phyloP scores from a whole-genome alignment of 495 filamentous ascomycete genomes.

The Chaetomium fimeti region DNA sequence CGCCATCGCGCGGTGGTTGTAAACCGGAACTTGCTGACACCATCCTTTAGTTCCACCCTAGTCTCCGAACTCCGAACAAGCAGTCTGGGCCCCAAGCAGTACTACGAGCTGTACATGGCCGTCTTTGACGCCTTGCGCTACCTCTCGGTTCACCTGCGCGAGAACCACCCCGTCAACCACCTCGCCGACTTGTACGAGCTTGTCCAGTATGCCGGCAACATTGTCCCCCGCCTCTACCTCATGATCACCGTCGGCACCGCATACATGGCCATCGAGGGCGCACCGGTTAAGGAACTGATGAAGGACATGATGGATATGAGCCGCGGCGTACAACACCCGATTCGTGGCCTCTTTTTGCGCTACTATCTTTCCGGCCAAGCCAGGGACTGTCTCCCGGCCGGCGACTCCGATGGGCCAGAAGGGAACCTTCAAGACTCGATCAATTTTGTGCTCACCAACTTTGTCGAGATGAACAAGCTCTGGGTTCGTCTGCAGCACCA shows the following conservation, averaged over 20 bases:
- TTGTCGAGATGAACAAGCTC: conserved; percentile 99
- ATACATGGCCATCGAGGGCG: conserved; percentile 98
- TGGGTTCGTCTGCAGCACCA: conserved; percentile 98
- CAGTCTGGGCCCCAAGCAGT: conserved; percentile 94
- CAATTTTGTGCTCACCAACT: conserved; percentile 95
- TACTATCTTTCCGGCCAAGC: conserved; percentile 96
- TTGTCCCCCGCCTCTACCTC: conserved; percentile 91
- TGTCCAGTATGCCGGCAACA: conserved; percentile 98
- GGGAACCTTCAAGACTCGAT: conserved; percentile 97
- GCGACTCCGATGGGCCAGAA: conserved; percentile 85
- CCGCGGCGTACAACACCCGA: conserved; percentile 92
- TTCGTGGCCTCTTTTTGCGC: conserved; percentile 88
- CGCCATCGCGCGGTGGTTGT: not conserved
- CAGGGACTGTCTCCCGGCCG: conserved; percentile 77
- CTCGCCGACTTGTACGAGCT: conserved; percentile 97
- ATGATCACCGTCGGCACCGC: conserved; percentile 99
- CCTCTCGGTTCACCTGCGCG: conserved; percentile 91
- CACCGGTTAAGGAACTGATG: conserved; percentile 99
- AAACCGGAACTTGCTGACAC: not conserved
- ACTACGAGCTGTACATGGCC: conserved; percentile 99
- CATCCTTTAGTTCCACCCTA: conserved; percentile 73
- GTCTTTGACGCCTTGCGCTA: conserved; percentile 97
- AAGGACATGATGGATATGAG: conserved; percentile 99
- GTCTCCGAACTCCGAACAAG: conserved; percentile 96
- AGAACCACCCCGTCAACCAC: conserved; percentile 96